Evolutionary conservation across 2,329 filamentous ascomycete genomes (phyloP).

Genomic region (Alternaria consortialis): DNA sequence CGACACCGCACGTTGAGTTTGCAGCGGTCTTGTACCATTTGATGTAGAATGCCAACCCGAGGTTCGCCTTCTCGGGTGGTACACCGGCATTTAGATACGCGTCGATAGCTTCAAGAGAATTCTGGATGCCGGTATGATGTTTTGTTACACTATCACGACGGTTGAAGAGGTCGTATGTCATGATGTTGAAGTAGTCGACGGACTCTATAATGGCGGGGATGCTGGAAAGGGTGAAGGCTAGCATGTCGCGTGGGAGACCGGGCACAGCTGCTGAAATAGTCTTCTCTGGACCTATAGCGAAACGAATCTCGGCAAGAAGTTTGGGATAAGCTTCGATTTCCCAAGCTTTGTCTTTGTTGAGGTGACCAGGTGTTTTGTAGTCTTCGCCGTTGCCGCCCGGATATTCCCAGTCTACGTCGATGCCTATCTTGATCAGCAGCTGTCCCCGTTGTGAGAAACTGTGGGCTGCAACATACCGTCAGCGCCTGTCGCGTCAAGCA

Average conservation of each 20-base stretch:
- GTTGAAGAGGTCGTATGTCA: conserved; percentile 78
- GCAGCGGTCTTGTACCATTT: conserved; percentile 68
- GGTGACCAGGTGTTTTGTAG: conserved; percentile 64
- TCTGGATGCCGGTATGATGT: conserved; percentile 69
- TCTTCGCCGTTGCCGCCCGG: conserved; percentile 73
- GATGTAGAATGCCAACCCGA: conserved; percentile 73
- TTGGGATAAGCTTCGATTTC: conserved; percentile 70
- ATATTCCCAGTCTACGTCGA: conserved; percentile 73
- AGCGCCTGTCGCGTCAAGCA: conserved; percentile 67
- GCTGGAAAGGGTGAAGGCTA: conserved; percentile 67
- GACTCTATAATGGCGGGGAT: conserved; percentile 65
- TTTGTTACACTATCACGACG: conserved; percentile 69
- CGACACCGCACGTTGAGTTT: conserved; percentile 55
- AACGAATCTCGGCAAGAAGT: conserved; percentile 69
- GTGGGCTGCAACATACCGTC: conserved; percentile 63
- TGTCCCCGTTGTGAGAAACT: rapidly evolving
- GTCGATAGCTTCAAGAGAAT: conserved; percentile 65
- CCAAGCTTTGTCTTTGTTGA: conserved; percentile 66
- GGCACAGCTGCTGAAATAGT: conserved; percentile 73
- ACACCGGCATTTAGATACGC: conserved; percentile 67
- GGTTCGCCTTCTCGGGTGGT: conserved; percentile 63
- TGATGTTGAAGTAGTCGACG: conserved; percentile 75
- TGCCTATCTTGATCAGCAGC: conserved; percentile 10
- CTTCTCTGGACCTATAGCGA: conserved; percentile 64
- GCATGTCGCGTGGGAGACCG: conserved; percentile 69